These are phyloP conservation scores for Neurospora sp. DNA, from an alignment of 495 filamentous ascomycete species.

Conservation along the genomic window DNA sequence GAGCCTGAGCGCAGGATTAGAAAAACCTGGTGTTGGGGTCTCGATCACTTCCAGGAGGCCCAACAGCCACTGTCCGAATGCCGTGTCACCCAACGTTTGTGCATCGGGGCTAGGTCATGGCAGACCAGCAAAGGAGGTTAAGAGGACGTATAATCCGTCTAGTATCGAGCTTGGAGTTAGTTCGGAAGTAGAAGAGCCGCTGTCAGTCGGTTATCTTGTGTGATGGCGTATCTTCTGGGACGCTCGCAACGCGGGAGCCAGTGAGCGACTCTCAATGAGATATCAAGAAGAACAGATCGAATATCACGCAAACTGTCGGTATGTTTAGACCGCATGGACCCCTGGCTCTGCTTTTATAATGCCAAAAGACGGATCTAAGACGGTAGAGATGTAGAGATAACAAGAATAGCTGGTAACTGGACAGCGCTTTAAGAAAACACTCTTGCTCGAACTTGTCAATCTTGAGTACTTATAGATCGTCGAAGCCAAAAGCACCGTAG, in stretches of 20 bases:
- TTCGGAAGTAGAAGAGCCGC: neutral
- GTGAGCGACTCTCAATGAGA: neutral
- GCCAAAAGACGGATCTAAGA: neutral
- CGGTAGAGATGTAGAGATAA: neutral
- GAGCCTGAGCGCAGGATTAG: neutral
- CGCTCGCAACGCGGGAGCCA: neutral
- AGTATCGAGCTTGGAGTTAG: neutral
- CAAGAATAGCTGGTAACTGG: neutral
- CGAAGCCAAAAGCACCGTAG: neutral
- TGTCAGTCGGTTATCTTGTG: neutral
- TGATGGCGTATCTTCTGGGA: neutral
- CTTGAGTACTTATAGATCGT: neutral
- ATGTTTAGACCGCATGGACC: neutral
- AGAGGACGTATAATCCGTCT: neutral
- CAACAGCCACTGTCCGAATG: neutral
- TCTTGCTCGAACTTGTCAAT: neutral
- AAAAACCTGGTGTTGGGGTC: slow-evolving; percentile 22
- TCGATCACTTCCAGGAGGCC: slow-evolving; percentile 22
- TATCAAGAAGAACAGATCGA: neutral
- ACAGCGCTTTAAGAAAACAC: neutral
- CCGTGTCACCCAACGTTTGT: neutral
- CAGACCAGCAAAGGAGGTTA: neutral
- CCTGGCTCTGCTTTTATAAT: neutral
- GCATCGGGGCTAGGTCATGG: neutral
- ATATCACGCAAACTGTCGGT: neutral